A percentile compares a stretch with the other conserved stretches of the same genome.
Conservation (phyloP, 352 stramenopile genomes). For the Paralagenidium karlingii region DNA sequence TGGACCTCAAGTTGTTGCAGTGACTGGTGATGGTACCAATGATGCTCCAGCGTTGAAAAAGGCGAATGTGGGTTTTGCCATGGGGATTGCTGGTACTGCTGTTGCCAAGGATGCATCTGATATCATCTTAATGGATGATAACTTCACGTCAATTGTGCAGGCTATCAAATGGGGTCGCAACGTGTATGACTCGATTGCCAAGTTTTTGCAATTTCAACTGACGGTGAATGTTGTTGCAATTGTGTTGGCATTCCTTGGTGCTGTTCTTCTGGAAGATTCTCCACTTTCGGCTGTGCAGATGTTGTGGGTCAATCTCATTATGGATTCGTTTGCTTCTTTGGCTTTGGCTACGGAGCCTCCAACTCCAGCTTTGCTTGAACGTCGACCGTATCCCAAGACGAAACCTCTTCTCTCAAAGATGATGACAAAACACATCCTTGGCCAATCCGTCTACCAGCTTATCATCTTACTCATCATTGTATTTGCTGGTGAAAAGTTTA, state of each 20-base stretch:
- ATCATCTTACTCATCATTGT: conserved; percentile 79
- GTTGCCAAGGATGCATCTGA: conserved; percentile 94
- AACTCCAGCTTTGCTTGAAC: conserved; percentile 77
- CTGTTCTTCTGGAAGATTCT: conserved; percentile 57
- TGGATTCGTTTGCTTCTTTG: conserved; percentile 96
- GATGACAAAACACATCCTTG: conserved; percentile 95
- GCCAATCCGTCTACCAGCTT: conserved; percentile 88
- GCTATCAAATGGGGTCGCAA: conserved; percentile 93
- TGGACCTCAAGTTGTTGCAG: conserved; percentile 85
- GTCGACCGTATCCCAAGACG: conserved; percentile 87
- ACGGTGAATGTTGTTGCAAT: conserved; percentile 96
- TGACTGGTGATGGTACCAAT: conserved; percentile 96
- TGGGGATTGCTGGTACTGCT: conserved; percentile 93
- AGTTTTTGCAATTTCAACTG: conserved; percentile 98
- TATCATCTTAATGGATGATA: conserved; percentile 96
- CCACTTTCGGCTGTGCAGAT: conserved; percentile 93
- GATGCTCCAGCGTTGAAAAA: conserved; percentile 94
- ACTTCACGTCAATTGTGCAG: conserved; percentile 94
- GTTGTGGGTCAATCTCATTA: conserved; percentile 98
- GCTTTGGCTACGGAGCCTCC: conserved; percentile 93
- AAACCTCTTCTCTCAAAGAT: conserved; percentile 87
- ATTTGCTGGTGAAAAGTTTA: conserved; percentile 53
- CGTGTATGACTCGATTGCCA: conserved; percentile 95
- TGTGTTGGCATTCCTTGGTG: conserved; percentile 84
- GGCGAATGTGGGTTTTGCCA: conserved; percentile 94